Conservation (phyloP, 2,329 filamentous ascomycete species). For the Colletotrichum salicis region DNA sequence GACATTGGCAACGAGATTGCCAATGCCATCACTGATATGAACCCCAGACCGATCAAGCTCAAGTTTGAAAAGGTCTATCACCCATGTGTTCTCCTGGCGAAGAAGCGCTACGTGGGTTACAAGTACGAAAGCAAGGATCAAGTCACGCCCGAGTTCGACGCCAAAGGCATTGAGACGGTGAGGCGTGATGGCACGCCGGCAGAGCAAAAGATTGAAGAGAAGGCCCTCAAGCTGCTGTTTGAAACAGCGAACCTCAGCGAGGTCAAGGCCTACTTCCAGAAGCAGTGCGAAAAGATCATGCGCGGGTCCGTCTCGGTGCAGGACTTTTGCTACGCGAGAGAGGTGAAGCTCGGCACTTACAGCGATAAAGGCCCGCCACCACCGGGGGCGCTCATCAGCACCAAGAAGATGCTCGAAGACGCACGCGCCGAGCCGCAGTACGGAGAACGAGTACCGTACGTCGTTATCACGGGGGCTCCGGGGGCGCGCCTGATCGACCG, state of each 20-base stretch:
- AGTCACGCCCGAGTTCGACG: constrained; percentile 87
- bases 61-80: constrained; percentile 99
- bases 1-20: constrained; percentile 93
- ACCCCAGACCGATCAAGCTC: constrained; percentile 90
- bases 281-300: constrained; percentile 93
- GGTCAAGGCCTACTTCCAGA: constrained; percentile 90
- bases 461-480: constrained; percentile 89
- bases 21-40: constrained; percentile 85
- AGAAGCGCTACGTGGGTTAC: constrained; percentile 98
- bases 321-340: constrained; percentile 94
- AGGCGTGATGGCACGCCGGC: constrained; percentile 93
- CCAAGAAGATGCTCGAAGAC: constrained; percentile 86
- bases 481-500: constrained; percentile 88
- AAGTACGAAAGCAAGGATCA: constrained; percentile 89
- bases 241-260: constrained; percentile 88
- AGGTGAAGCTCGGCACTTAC: constrained; percentile 91
- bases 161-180: constrained; percentile 98
- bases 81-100: constrained; percentile 91
- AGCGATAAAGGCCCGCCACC: constrained; percentile 82
- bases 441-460: constrained; percentile 93
- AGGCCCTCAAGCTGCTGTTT: constrained; percentile 87
- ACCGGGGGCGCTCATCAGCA: constrained; percentile 88
- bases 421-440: constrained; percentile 91
- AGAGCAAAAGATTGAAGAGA: constrained; percentile 96
- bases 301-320: constrained; percentile 86